Base-by-base conservation (phyloP, 2,329 filamentous ascomycete species). In the Fusarium sp. region DNA sequence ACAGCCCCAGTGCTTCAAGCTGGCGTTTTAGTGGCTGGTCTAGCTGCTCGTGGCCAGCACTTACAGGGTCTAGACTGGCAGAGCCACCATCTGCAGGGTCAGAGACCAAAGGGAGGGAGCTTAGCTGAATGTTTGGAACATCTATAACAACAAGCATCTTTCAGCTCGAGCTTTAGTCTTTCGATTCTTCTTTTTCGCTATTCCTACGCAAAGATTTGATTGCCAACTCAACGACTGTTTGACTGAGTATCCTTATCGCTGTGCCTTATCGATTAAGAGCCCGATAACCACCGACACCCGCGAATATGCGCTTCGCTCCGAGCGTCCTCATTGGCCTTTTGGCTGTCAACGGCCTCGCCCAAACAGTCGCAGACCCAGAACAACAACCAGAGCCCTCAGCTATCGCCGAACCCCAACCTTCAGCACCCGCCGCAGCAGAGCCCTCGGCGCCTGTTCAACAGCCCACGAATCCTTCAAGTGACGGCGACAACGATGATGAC, bases 261-360 rank as follows among this genome's bases (percentile, higher is more conserved):
- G 25, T 15, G 25, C 5, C 11, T 27, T 27, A 22, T 25, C 34
- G 22, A 20, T 24, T 16, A 15, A 20, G 30, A 8, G 8, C 24
- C n/a, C 9, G 40, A 20, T n/a, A 32, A 15, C 48, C 25, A 29
- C 41, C 12, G 20, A 58, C n/a, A 46, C 20, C 11, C 32, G 18
- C 5, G 20, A 27, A 56, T 15, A 70, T 70, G 67, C 67, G 67
- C 44, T 71, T 70, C 56, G 40, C 67, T 32, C 47, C 51, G 45
- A 65, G 63, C 40, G 51, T 70, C 55, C 52, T 70, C 34, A 24
- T 71, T 41, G 58, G 67, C n/a, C 53, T 70, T 45, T 46, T 70
- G 54, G 67, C 64, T 12, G 58, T 38, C 13, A 58, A 71, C 15
- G 67, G 67, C n/a, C 51, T 70, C 16, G 53, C 58, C n/a, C 67